phyloP scores from a whole-genome alignment of 2,329 filamentous ascomycete genomes.

The Penicillium sumatraense region DNA sequence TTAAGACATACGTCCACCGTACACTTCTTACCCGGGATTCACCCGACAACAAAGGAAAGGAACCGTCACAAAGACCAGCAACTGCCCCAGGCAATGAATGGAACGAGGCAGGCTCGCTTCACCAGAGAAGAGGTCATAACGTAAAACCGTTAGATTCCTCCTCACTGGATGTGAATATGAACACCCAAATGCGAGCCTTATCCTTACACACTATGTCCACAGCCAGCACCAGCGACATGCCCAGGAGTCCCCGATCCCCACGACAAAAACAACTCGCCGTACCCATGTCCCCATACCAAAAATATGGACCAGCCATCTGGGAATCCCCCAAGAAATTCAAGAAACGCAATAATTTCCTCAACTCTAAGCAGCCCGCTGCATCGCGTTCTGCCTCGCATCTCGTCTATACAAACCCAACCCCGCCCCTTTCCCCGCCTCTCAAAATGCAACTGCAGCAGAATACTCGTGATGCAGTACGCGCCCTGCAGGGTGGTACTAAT shows the following conservation, averaged over 20 bases:
- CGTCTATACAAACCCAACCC: slow-evolving; percentile 13
- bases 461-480: slow-evolving; percentile 30
- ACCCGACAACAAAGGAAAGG: slow-evolving; percentile 21
- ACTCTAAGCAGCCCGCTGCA: slow-evolving; percentile 19
- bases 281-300: slow-evolving; percentile 42
- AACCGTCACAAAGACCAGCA: slow-evolving; percentile 16
- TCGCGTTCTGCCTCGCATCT: slow-evolving; percentile 1
- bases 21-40: slow-evolving; percentile 34
- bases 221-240: slow-evolving; percentile 11
- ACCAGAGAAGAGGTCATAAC: neutral
- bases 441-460: slow-evolving; percentile 29
- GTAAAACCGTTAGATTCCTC: neutral
- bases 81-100: slow-evolving; percentile 17
- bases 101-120: neutral
- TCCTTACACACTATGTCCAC: slow-evolving; percentile 17
- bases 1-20: slow-evolving; percentile 40
- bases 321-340: slow-evolving; percentile 33
- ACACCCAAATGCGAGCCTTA: slow-evolving; percentile 13
- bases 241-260: slow-evolving; percentile 13
- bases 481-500: slow-evolving; percentile 31
- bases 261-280: slow-evolving; percentile 36
- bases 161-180: slow-evolving; percentile 14
- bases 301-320: slow-evolving; percentile 41
- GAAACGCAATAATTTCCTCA: slow-evolving; percentile 28
- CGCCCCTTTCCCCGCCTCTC: slow-evolving; percentile 23